Conservation (phyloP, 2,329 filamentous ascomycete species). For the Penicillium oxalicum region DNA sequence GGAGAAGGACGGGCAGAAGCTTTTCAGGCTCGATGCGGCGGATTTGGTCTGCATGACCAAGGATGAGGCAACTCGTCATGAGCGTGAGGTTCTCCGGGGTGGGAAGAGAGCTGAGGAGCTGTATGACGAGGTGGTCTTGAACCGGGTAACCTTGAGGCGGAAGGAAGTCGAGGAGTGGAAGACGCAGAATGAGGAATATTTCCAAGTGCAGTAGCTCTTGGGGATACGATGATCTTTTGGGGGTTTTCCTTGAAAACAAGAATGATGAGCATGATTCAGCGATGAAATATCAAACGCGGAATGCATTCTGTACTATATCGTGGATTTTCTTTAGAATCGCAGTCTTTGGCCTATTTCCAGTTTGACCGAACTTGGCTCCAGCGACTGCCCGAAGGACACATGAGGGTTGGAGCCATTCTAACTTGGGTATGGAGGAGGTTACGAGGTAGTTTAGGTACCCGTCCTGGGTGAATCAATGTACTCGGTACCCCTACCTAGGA, state of each 20-base stretch:
- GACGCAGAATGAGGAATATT: not conserved
- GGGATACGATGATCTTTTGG: too few species aligned
- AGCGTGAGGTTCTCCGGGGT: conserved; percentile 69
- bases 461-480: too few species aligned
- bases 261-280: not conserved
- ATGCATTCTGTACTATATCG: too few species aligned
- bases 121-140: conserved; percentile 64
- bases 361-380: too few species aligned
- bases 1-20: conserved; percentile 63
- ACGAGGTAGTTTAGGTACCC: too few species aligned
- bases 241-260: not conserved
- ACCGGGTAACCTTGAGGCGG: conserved; percentile 60
- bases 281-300: not conserved
- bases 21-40: conserved; percentile 59
- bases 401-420: too few species aligned
- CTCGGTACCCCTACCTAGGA: too few species aligned
- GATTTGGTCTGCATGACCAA: conserved; percentile 90
- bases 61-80: conserved; percentile 75
- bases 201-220: conserved; percentile 1
- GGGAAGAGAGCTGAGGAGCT: conserved; percentile 63
- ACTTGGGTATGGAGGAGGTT: too few species aligned
- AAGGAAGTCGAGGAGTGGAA: conserved; percentile 53
- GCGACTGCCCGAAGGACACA: too few species aligned
- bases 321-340: too few species aligned
- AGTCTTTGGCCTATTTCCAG: too few species aligned